Evolutionary conservation across 2,329 filamentous ascomycete genomes (phyloP).

Genomic region (Aspergillus sclerotialis): DNA sequence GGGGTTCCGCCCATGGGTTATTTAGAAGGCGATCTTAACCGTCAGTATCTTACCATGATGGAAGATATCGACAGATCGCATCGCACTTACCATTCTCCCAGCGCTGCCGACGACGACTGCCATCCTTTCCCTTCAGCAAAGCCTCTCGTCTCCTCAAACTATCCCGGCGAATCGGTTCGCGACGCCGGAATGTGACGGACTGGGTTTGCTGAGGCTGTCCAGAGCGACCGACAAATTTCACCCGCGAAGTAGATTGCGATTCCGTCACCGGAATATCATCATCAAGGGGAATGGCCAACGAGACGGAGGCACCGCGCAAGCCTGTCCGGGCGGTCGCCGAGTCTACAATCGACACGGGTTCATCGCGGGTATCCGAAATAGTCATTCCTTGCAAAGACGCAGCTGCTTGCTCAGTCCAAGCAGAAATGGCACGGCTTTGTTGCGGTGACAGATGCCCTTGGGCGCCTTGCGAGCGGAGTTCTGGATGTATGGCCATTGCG

Average conservation of each 20-base stretch:
- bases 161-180: constrained; percentile 52
- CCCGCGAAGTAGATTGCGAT: constrained; percentile 22
- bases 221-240: constrained; percentile 13
- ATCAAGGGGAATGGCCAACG: constrained; percentile 71
- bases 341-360: constrained; percentile 34
- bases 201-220: not conserved
- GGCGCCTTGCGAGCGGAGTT: constrained; percentile 17
- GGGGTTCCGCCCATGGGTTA: constrained; percentile 81
- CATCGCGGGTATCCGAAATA: constrained; percentile 19
- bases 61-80: not conserved
- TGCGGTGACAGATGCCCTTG: constrained; percentile 26
- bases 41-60: constrained; percentile 2
- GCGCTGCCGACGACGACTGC: constrained; percentile 72
- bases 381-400: constrained; percentile 30
- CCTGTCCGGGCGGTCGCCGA: constrained; percentile 45
- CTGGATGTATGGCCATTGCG: constrained; percentile 38
- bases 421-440: constrained; percentile 54
- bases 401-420: constrained; percentile 53
- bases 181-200: constrained; percentile 43
- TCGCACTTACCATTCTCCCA: constrained; percentile 80
- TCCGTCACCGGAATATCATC: constrained; percentile 34
- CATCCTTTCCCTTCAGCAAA: constrained; percentile 82
- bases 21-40: constrained; percentile 69
- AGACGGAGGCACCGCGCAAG: constrained; percentile 49
- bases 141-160: constrained; percentile 64